Conservation (phyloP, 2,329 filamentous ascomycete species). For the Aspergillus brunneoviolaceus region DNA sequence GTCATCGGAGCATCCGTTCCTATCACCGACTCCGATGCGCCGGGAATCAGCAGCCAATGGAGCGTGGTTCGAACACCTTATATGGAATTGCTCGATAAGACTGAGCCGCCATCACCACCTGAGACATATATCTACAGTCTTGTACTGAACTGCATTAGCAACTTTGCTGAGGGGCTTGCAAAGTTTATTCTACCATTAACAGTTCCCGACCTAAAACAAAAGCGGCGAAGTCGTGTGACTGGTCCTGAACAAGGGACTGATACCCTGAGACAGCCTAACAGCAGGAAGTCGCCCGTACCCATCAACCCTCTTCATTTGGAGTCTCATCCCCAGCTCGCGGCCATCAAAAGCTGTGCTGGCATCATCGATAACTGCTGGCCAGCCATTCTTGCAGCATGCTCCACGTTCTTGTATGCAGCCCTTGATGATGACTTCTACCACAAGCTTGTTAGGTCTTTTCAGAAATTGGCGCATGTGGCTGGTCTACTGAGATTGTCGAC, state of each 20-base stretch:
- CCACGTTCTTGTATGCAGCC: constrained; percentile 88
- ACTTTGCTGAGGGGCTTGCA: constrained; percentile 85
- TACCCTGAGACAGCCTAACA: constrained; percentile 26
- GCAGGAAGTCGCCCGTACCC: constrained; percentile 49
- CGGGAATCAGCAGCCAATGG: constrained; percentile 86
- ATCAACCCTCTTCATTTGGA: constrained; percentile 78
- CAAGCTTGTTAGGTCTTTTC: constrained; percentile 84
- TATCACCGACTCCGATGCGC: constrained; percentile 63
- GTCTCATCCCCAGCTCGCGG: constrained; percentile 67
- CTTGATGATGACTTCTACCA: constrained; percentile 95
- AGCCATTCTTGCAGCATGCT: constrained; percentile 89
- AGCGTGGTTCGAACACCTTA: constrained; percentile 83
- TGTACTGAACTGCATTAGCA: constrained; percentile 83
- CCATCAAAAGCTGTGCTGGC: constrained; percentile 73
- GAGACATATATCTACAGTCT: constrained; percentile 94
- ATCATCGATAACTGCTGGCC: constrained; percentile 95
- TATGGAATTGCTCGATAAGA: constrained; percentile 92
- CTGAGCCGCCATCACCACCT: constrained; percentile 75
- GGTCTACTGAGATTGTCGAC: constrained; percentile 81
- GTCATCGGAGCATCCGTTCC: constrained; percentile 75
- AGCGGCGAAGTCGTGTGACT: constrained; percentile 42
- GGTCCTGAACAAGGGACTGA: constrained; percentile 39
- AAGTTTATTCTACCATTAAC: constrained; percentile 92
- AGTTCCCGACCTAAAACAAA: constrained; percentile 68
- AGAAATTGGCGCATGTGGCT: constrained; percentile 92